A percentile compares a stretch with the other conserved stretches of the same genome.
These are phyloP conservation scores for Saccharomyces hybrid DNA, from an alignment of 1,139 yeast genomes.

Conservation along the genomic window DNA sequence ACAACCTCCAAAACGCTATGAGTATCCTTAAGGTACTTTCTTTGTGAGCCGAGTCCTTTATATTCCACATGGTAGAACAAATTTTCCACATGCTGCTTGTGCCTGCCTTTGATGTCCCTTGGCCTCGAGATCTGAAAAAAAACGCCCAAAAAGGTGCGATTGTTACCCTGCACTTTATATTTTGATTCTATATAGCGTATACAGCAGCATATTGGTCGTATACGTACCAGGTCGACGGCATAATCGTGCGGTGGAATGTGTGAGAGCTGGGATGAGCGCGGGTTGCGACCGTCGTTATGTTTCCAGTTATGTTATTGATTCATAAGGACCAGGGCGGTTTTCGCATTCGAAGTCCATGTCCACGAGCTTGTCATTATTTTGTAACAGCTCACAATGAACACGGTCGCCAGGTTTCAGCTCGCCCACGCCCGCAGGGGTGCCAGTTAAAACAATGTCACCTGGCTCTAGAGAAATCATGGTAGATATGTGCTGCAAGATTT, in stretches of 20 bases:
- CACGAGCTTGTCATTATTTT: slow-evolving; percentile 48
- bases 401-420: slow-evolving; percentile 67
- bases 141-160: neutral
- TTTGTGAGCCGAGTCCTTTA: neutral
- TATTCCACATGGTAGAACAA: neutral
- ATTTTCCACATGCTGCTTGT: neutral
- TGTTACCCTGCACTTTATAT: neutral
- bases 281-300: slow-evolving; percentile 27
- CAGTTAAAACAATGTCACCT: slow-evolving; percentile 87
- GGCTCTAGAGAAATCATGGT: slow-evolving; percentile 81
- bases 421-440: slow-evolving; percentile 98
- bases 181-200: neutral
- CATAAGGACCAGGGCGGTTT: slow-evolving; percentile 76
- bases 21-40: neutral
- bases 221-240: neutral
- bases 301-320: no score
- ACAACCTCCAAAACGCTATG: neutral
- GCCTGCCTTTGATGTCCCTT: neutral
- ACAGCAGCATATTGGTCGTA: neutral
- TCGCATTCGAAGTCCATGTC: slow-evolving; percentile 49
- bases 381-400: slow-evolving; percentile 53
- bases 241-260: neutral
- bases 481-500: slow-evolving; percentile 73
- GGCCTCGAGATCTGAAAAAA: neutral
- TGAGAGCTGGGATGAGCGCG: neutral